Percentiles rank a stretch among this genome's conserved stretches.
Evolutionary conservation across 176 grass and related monocot genomes (phyloP).

Genomic region (Rhipidocladum racemiflorum): DNA sequence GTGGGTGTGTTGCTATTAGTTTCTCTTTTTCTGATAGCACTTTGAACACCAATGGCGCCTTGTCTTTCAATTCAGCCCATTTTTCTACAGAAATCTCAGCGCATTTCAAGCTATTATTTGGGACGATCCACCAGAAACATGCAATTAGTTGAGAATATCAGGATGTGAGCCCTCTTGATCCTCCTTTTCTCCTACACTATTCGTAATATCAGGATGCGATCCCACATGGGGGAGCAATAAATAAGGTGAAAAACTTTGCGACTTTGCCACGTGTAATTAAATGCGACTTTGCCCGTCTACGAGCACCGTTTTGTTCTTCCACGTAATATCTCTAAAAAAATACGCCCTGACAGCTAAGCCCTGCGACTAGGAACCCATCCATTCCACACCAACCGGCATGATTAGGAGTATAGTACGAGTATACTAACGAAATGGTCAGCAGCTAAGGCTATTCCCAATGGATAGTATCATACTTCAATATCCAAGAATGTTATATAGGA

Average conservation of each 20-base stretch:
- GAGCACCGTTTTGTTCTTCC: background rate
- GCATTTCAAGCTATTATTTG: background rate
- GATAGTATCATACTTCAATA: no score
- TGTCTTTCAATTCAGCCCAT: background rate
- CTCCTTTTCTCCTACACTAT: background rate
- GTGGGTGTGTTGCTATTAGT: no score
- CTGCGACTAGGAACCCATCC: background rate
- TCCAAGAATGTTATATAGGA: no score
- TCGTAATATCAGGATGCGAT: background rate
- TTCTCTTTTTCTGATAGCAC: background rate
- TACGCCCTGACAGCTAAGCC: constrained; percentile 2
- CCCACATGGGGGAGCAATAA: constrained; percentile 18
- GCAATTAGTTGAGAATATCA: background rate
- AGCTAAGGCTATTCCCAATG: no score
- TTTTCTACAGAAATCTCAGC: background rate
- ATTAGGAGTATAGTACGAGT: background rate
- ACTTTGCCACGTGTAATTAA: background rate
- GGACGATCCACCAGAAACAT: background rate
- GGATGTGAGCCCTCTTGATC: background rate
- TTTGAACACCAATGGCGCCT: background rate
- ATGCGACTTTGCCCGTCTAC: background rate
- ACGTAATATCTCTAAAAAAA: background rate
- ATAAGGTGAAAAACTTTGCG: background rate
- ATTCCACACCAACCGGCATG: background rate
- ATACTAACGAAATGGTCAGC: background rate